A percentile compares a stretch with the other conserved stretches of the same genome.
phyloP scores from a whole-genome alignment of 345 rosid genomes.

The Toxicodendron radicans region DNA sequence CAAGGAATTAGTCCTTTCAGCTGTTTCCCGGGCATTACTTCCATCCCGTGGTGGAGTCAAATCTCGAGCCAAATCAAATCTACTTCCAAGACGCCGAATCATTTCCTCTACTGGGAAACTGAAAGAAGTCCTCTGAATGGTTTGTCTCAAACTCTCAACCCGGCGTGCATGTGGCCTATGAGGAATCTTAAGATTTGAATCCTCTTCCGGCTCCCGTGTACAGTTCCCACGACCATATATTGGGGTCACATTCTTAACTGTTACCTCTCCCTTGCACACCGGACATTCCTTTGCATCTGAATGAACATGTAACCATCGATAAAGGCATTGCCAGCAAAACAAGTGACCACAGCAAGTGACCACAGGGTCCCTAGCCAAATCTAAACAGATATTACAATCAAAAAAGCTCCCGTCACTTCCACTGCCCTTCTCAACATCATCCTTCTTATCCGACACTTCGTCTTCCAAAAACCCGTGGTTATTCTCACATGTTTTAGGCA shows the following conservation, averaged over 20 bases:
- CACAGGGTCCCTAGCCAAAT: slow-evolving; percentile 81
- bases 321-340: slow-evolving; percentile 94
- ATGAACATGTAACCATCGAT: slow-evolving; percentile 67
- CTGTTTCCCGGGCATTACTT: slow-evolving; percentile 45
- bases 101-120: slow-evolving; percentile 77
- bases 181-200: slow-evolving; percentile 66
- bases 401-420: slow-evolving; percentile 72
- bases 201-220: slow-evolving; percentile 55
- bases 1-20: slow-evolving; percentile 47
- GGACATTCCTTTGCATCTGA: slow-evolving; percentile 94
- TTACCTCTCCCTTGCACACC: slow-evolving; percentile 94
- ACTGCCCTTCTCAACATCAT: slow-evolving; percentile 53
- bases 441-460: slow-evolving; percentile 49
- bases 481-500: slow-evolving; percentile 68
- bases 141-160: slow-evolving; percentile 88
- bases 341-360: slow-evolving; percentile 94
- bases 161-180: slow-evolving; percentile 73
- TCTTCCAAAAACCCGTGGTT: slow-evolving; percentile 59
- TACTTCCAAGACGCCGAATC: slow-evolving; percentile 74
- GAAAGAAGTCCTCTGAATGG: slow-evolving; percentile 58
- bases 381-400: slow-evolving; percentile 84
- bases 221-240: slow-evolving; percentile 80
- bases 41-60: slow-evolving; percentile 46
- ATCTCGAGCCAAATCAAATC: slow-evolving; percentile 61
- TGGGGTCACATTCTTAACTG: slow-evolving; percentile 70